Conservation (phyloP, 2,329 filamentous ascomycete species). For the Neonectria hederae region DNA sequence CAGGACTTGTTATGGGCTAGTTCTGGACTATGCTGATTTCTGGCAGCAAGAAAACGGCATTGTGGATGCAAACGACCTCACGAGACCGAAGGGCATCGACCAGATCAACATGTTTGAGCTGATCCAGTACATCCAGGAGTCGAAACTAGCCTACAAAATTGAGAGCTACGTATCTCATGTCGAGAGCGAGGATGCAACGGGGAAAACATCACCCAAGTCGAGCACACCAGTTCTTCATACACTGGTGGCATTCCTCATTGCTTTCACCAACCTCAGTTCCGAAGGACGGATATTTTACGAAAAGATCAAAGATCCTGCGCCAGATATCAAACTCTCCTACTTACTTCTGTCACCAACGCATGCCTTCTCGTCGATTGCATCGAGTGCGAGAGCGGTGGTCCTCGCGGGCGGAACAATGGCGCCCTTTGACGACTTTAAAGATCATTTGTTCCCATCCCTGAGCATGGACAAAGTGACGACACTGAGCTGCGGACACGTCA, state of each 20-base stretch:
- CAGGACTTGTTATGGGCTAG: no score
- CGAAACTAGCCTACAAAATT: slow-evolving; percentile 92
- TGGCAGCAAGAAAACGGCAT: slow-evolving; percentile 66
- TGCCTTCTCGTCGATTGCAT: slow-evolving; percentile 88
- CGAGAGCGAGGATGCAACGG: slow-evolving; percentile 56
- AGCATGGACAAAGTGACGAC: slow-evolving; percentile 72
- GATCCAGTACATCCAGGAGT: slow-evolving; percentile 86
- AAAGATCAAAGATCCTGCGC: slow-evolving; percentile 48
- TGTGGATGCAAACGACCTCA: slow-evolving; percentile 75
- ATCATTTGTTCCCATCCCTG: slow-evolving; percentile 85
- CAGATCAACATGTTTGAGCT: slow-evolving; percentile 95
- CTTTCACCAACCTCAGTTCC: slow-evolving; percentile 85
- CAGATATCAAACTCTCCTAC: slow-evolving; percentile 76
- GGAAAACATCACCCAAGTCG: slow-evolving; percentile 36
- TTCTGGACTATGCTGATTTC: slow-evolving; percentile 3
- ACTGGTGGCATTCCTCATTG: slow-evolving; percentile 72
- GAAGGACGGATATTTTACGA: slow-evolving; percentile 74
- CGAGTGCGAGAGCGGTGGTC: slow-evolving; percentile 85
- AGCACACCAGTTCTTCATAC: slow-evolving; percentile 63
- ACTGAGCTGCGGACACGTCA: slow-evolving; percentile 93
- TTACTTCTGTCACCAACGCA: slow-evolving; percentile 90
- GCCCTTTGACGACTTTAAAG: slow-evolving; percentile 88
- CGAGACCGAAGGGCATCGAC: slow-evolving; percentile 87
- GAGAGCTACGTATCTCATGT: slow-evolving; percentile 82
- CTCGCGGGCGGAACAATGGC: slow-evolving; percentile 98